These are phyloP conservation scores for Leccinum incarnatum DNA, from an alignment of 768 basidiomycete genomes.

Conservation along the genomic window DNA sequence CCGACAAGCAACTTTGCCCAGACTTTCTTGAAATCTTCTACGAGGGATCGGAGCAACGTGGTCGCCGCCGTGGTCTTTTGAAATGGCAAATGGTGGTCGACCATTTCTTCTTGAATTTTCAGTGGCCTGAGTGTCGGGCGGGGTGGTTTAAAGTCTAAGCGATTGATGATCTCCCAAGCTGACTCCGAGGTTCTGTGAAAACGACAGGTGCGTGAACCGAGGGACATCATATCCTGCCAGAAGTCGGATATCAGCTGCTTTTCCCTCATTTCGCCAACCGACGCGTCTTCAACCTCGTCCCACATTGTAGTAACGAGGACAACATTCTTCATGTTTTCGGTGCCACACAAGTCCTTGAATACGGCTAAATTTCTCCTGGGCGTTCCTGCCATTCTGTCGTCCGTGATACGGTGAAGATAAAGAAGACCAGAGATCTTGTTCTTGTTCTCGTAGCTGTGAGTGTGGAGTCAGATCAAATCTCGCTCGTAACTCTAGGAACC, in stretches of 20 bases:
- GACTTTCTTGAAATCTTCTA: slow-evolving; percentile 4
- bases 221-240: slow-evolving; percentile 15
- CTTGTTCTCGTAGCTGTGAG: slow-evolving; percentile 6
- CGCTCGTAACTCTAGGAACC: too few relatives aligned
- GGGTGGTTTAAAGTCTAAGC: background rate
- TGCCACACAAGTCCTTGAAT: slow-evolving; percentile 13
- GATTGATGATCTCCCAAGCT: slow-evolving; percentile 12
- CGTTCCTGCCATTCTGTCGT: slow-evolving; percentile 10
- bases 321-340: slow-evolving; percentile 10
- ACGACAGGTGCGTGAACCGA: slow-evolving; percentile 12
- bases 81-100: slow-evolving; percentile 6
- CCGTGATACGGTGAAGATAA: slow-evolving; percentile 16
- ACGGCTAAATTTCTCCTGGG: slow-evolving; percentile 9
- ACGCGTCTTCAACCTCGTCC: slow-evolving; percentile 7
- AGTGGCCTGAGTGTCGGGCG: background rate
- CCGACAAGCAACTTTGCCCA: slow-evolving; percentile 2
- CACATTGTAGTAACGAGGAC: slow-evolving; percentile 22
- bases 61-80: slow-evolving; percentile 16
- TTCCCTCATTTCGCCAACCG: slow-evolving; percentile 10
- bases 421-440: slow-evolving; percentile 13
- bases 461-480: background rate
- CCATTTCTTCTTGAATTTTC: slow-evolving; percentile 20
- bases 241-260: slow-evolving; percentile 8
- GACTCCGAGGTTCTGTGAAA: slow-evolving; percentile 10
- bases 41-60: slow-evolving; percentile 11